A percentile compares a stretch with the other conserved stretches of the same genome.
These are phyloP conservation scores for Penicillium lividum DNA, from an alignment of 495 filamentous ascomycete species.

Conservation along the genomic window DNA sequence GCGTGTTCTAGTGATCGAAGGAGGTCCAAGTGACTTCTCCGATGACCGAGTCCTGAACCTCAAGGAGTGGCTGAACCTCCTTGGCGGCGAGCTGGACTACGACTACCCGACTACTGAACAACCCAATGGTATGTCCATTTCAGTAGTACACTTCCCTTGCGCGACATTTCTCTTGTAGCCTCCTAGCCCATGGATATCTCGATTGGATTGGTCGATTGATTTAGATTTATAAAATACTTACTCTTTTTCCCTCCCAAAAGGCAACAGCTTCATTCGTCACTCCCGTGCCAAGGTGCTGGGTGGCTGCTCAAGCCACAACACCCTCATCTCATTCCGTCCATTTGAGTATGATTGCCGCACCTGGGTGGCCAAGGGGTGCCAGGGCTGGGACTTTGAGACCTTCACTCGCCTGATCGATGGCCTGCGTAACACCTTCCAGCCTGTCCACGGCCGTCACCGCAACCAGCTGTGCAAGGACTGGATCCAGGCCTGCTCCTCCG, in stretches of 20 bases:
- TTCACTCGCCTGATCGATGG: slow-evolving; percentile 75
- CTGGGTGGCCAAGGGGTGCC: slow-evolving; percentile 72
- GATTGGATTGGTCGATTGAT: background rate
- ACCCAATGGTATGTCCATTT: slow-evolving; percentile 60
- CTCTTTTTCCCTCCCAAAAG: slow-evolving; percentile 35
- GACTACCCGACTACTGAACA: slow-evolving; percentile 86
- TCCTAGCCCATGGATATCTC: background rate
- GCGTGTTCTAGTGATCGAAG: slow-evolving; percentile 65
- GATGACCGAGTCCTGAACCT: slow-evolving; percentile 72
- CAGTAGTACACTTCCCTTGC: background rate
- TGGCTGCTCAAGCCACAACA: slow-evolving; percentile 86
- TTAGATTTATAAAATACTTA: slow-evolving; percentile 1
- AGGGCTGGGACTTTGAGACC: slow-evolving; percentile 76
- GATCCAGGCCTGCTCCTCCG: slow-evolving; percentile 70
- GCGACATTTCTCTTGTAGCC: background rate
- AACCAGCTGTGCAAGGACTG: slow-evolving; percentile 86
- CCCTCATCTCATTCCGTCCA: slow-evolving; percentile 80
- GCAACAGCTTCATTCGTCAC: slow-evolving; percentile 81
- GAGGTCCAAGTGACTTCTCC: slow-evolving; percentile 60
- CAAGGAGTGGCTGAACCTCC: slow-evolving; percentile 74
- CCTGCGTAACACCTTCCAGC: slow-evolving; percentile 76
- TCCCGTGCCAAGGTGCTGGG: slow-evolving; percentile 83
- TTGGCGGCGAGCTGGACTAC: slow-evolving; percentile 82
- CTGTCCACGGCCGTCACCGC: slow-evolving; percentile 71
- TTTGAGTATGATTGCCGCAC: slow-evolving; percentile 76